Conservation (phyloP, 2,329 filamentous ascomycete species). For the Chalara sp. region DNA sequence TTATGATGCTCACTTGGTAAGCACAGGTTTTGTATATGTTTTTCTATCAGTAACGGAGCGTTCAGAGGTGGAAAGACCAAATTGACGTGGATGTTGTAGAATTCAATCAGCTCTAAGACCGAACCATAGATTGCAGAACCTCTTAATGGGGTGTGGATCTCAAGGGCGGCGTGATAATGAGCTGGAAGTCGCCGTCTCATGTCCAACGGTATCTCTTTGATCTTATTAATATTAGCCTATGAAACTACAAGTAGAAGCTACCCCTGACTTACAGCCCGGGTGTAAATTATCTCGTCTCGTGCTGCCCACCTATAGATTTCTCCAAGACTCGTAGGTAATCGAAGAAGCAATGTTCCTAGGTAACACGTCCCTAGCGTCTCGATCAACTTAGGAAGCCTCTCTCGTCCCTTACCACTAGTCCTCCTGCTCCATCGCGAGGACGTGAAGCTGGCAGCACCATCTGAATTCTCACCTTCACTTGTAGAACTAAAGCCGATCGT, state of each 20-base stretch:
- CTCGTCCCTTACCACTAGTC: conserved; percentile 7
- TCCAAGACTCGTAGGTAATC: conserved; percentile 67
- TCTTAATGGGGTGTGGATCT: conserved; percentile 40
- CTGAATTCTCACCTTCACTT: conserved; percentile 28
- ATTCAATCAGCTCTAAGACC: conserved; percentile 53
- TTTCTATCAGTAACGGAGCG: conserved; percentile 57
- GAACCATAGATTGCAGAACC: conserved; percentile 57
- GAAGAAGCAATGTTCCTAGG: conserved; percentile 66
- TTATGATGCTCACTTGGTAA: conserved; percentile 57
- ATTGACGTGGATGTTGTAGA: conserved; percentile 61
- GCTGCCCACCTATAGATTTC: conserved; percentile 66
- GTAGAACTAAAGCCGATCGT: conserved; percentile 28
- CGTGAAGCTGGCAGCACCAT: conserved; percentile 32
- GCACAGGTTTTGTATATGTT: conserved; percentile 63
- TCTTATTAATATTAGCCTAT: conserved; percentile 29
- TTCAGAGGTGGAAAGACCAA: conserved; percentile 71
- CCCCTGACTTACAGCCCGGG: conserved; percentile 49
- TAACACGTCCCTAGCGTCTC: conserved; percentile 78
- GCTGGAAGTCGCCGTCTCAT: conserved; percentile 61
- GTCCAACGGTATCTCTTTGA: conserved; percentile 51
- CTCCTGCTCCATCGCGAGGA: conserved; percentile 37
- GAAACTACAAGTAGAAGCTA: not conserved
- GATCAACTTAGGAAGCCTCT: conserved; percentile 55
- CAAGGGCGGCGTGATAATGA: conserved; percentile 52
- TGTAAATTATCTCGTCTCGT: conserved; percentile 63